Conservation (phyloP, 768 basidiomycete genomes). For the Sporobolomyces phaffii region DNA sequence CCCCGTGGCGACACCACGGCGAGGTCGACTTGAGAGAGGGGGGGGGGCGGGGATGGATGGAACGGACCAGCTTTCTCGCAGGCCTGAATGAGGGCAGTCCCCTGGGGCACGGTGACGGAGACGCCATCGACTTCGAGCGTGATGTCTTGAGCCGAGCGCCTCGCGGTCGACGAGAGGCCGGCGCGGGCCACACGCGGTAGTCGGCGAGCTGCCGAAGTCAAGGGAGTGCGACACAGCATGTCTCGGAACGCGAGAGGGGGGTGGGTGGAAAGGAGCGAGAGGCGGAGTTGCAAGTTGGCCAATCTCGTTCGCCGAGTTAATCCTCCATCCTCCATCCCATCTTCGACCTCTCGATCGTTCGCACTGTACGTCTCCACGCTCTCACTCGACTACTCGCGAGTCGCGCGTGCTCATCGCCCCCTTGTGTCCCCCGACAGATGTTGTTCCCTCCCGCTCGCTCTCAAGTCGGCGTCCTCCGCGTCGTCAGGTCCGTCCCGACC, state of each 20-base stretch:
- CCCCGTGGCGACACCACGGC: too few relatives aligned
- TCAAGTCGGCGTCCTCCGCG: too few relatives aligned
- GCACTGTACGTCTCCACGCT: too few relatives aligned
- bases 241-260: neutral
- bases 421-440: too few relatives aligned
- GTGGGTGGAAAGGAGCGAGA: neutral
- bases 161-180: slow-evolving; percentile 6
- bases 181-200: neutral
- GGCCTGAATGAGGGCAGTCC: slow-evolving; percentile 47
- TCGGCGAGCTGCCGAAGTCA: slow-evolving; percentile 1
- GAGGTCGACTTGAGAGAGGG: neutral
- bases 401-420: neutral
- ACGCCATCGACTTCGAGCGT: slow-evolving; percentile 94
- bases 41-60: neutral
- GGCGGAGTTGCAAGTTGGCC: neutral
- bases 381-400: neutral
- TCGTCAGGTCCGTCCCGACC: neutral
- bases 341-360: neutral
- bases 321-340: neutral
- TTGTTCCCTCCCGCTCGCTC: too few relatives aligned
- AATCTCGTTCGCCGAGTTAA: too few relatives aligned
- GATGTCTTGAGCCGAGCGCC: slow-evolving; percentile 49
- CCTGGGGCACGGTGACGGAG: slow-evolving; percentile 93
- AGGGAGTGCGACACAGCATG: slow-evolving; percentile 21
- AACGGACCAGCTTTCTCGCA: slow-evolving; percentile 43